These are phyloP conservation scores for Colletotrichum theobromicola DNA, from an alignment of 2,329 filamentous ascomycete genomes.

Conservation along the genomic window DNA sequence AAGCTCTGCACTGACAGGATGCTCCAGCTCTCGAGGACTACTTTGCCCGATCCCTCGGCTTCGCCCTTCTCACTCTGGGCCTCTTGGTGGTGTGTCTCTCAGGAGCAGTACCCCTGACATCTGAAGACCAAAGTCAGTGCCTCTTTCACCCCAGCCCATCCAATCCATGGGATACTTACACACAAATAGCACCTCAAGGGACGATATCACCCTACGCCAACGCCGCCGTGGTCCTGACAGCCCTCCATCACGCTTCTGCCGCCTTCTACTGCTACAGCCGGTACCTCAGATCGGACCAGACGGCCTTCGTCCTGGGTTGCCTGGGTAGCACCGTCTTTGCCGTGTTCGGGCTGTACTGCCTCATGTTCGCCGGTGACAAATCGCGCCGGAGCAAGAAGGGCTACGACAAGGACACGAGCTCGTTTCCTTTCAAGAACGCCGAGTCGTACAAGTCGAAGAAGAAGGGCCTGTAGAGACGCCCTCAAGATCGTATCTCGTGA, in stretches of 20 bases:
- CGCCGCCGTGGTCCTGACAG: slow-evolving; percentile 70
- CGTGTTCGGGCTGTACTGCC: slow-evolving; percentile 50
- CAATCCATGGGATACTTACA: background rate
- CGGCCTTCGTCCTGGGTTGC: slow-evolving; percentile 66
- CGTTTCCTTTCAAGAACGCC: slow-evolving; percentile 42
- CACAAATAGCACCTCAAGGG: slow-evolving; percentile 26
- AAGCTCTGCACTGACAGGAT: background rate
- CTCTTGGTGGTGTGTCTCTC: slow-evolving; percentile 71
- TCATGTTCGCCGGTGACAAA: slow-evolving; percentile 43
- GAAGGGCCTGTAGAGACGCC: slow-evolving; percentile 33
- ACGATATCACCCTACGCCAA: slow-evolving; percentile 66
- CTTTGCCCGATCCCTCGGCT: slow-evolving; percentile 73
- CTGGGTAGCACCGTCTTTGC: slow-evolving; percentile 62
- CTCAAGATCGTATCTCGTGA: background rate
- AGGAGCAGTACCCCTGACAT: slow-evolving; percentile 71
- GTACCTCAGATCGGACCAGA: slow-evolving; percentile 57
- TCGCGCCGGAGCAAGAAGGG: slow-evolving; percentile 40
- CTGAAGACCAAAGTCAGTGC: slow-evolving; percentile 39
- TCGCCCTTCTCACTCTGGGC: slow-evolving; percentile 70
- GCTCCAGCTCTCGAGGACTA: slow-evolving; percentile 70
- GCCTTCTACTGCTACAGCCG: slow-evolving; percentile 74
- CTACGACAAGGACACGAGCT: slow-evolving; percentile 44
- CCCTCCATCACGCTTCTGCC: slow-evolving; percentile 65
- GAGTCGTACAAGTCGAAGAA: slow-evolving; percentile 43
- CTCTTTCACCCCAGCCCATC: background rate